These are phyloP conservation scores for Boletales sp. DNA, from an alignment of 768 basidiomycete genomes.

Conservation along the genomic window DNA sequence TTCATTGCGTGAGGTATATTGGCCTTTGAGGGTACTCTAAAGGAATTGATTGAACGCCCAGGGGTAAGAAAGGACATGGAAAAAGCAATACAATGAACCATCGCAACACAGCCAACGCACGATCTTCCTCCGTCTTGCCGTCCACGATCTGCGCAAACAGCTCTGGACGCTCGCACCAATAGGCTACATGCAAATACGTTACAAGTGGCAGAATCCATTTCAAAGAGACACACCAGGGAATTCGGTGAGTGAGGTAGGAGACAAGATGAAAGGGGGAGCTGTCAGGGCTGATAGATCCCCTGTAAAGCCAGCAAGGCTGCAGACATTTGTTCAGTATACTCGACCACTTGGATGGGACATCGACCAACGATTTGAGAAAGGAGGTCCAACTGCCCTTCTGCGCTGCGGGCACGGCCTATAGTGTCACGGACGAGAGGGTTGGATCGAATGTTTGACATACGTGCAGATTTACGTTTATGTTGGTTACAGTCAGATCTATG, in stretches of 20 bases:
- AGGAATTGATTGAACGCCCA: conserved; percentile 3
- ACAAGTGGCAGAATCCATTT: not conserved
- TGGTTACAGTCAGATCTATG: conserved; percentile 21
- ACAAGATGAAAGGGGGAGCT: conserved; percentile 89
- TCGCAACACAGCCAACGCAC: conserved; percentile 75
- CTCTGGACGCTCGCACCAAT: conserved; percentile 95
- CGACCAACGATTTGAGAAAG: conserved; percentile 83
- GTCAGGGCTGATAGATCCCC: conserved; percentile 85
- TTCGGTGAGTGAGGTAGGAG: conserved; percentile 86
- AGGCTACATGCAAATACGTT: conserved; percentile 48
- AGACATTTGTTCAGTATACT: conserved; percentile 2
- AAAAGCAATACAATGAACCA: conserved; percentile 82
- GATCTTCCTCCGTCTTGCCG: conserved; percentile 67
- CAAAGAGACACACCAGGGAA: conserved; percentile 64
- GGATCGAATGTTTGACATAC: conserved; percentile 30
- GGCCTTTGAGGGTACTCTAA: conserved; percentile 89
- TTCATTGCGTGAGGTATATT: conserved; percentile 93
- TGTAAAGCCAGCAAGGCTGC: conserved; percentile 78
- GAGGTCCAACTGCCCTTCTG: conserved; percentile 87
- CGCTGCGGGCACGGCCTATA: conserved; percentile 69
- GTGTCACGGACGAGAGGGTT: conserved; percentile 17
- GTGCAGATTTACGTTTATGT: conserved; percentile 30
- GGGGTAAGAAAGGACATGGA: not conserved
- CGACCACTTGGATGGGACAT: not conserved
- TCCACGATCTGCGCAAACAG: conserved; percentile 85